These are phyloP conservation scores for Russula brevipes DNA, from an alignment of 768 basidiomycete genomes.

Conservation along the genomic window DNA sequence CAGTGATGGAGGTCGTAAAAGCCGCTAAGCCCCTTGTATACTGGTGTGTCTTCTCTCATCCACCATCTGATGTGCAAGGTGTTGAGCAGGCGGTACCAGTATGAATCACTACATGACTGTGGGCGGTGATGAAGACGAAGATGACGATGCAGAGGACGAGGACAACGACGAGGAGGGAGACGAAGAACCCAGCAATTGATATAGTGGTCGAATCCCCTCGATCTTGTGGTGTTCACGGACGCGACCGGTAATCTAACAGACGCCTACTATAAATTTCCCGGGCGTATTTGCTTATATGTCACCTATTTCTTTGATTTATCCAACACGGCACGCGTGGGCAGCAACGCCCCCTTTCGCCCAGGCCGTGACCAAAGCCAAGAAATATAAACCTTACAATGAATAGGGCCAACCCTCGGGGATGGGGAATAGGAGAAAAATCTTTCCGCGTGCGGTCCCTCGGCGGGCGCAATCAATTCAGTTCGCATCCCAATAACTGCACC, in stretches of 20 bases:
- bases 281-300: conserved; percentile 1
- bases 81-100: conserved; percentile 4
- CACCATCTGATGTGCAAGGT: neutral
- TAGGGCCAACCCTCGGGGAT: too few relatives aligned
- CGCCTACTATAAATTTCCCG: neutral
- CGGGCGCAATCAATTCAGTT: neutral
- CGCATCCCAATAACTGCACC: neutral
- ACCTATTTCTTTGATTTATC: neutral
- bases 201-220: neutral
- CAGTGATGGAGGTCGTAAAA: conserved; percentile 33
- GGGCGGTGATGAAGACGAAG: conserved; percentile 14
- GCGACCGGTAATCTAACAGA: neutral
- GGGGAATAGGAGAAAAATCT: neutral
- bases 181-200: neutral
- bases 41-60: neutral
- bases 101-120: conserved; percentile 26
- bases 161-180: conserved; percentile 2
- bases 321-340: too few relatives aligned
- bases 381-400: neutral
- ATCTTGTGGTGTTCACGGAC: neutral
- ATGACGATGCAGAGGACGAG: conserved; percentile 2
- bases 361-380: too few relatives aligned
- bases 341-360: too few relatives aligned
- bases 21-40: conserved; percentile 42
- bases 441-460: neutral